Evolutionary conservation across 176 grass and related monocot genomes (phyloP).

Genomic region (Cenchrus americanus): DNA sequence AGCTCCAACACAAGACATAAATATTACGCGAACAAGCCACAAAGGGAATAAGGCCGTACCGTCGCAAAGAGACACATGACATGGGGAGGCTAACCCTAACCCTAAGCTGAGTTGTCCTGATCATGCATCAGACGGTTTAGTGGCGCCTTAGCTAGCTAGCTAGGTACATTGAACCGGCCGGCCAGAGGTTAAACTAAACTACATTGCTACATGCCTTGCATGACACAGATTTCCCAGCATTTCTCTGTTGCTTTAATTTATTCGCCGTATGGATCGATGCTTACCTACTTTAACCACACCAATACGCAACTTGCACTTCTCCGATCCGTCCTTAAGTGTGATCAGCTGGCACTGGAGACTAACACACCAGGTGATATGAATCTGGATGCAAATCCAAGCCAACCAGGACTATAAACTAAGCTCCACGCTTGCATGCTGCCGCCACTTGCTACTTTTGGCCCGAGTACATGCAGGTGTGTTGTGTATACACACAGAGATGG

Average conservation of each 20-base stretch:
- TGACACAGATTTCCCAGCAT: conserved; percentile 17
- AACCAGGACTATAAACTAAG: conserved; percentile 7
- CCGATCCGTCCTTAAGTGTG: not conserved
- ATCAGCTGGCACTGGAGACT: conserved; percentile 42
- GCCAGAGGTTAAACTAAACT: not conserved
- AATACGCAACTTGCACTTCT: not conserved
- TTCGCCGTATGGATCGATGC: conserved; percentile 28
- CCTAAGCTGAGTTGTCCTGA: not conserved
- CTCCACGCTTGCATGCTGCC: not conserved
- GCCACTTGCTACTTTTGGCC: conserved; percentile 14
- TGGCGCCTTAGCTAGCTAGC: not conserved
- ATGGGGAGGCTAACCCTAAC: not conserved
- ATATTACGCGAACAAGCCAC: not conserved
- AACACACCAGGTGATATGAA: conserved; percentile 47
- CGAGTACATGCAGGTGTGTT: not conserved
- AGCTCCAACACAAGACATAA: not conserved
- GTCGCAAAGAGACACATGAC: not conserved
- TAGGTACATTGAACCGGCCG: conserved; percentile 34
- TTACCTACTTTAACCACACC: conserved; percentile 28
- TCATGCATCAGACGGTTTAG: conserved; percentile 20
- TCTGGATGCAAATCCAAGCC: conserved; percentile 46
- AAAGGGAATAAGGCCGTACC: not conserved
- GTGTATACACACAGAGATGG: too few relatives aligned
- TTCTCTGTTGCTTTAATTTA: conserved; percentile 18
- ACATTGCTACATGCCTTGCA: not conserved